Base-by-base conservation (phyloP, 305 asterid species). In the Fraxinus angustifolia region DNA sequence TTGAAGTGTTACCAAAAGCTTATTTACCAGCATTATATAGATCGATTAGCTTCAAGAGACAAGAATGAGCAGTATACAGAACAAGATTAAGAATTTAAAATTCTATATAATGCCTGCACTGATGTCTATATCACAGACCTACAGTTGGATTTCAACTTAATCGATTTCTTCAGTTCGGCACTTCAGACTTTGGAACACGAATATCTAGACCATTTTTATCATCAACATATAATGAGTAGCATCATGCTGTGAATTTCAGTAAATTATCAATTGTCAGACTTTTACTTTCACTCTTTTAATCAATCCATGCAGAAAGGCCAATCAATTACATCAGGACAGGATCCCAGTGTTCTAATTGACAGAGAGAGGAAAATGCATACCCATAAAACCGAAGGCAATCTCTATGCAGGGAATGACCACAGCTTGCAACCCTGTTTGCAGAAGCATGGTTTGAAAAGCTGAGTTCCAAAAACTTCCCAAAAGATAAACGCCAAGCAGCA, bases 361-460 rank as follows among this genome's bases (percentile, higher is more conserved):
- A 8, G 40, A 34, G 76, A 75, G 10, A 65, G 78, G 77, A 76
- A 83, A 78, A 67, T 7, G 34, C 81, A 56, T 90, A 93, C 98
- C 98, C 98, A 87, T 93, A 93, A 86, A 92, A 91, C 77, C 98
- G 93, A 70, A 93, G 94, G 89, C 96, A 93, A 42, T 93, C 98
- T 87, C 97, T 87, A 75, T 92, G 97, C 85, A 93, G 91, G 83
- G 95, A 90, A 86, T 93, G 98, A 40, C 98, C 98, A 83, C 97
- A 93, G 79, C 88, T 92, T 30, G 97, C 97, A 79, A 92, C 95
- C 87, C 97, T 91, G 90, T 91, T 90, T 70, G 98, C 98, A 86
- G 98, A 93, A 76, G 94, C 94, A 87, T 93, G 98, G 84, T 90
- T 91, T 80, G 98, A 93, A 87, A 93, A 93, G 89, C 98, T 92